Conservation (phyloP, 805 yeast species). For the Spathaspora boniae region DNA sequence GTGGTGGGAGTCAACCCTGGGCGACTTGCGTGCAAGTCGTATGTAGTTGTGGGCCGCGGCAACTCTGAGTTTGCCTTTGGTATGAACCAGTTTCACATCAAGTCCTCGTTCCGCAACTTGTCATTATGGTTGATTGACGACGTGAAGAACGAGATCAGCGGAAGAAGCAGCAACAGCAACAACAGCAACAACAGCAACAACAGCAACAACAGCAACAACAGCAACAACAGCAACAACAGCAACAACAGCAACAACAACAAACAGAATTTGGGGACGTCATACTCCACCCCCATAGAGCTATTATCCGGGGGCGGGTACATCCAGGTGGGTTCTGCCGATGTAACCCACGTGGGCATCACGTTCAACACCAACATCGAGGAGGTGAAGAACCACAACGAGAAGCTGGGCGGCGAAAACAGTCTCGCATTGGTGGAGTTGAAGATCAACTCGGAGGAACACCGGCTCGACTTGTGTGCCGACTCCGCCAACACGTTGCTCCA, state of each 20-base stretch:
- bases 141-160: constrained; percentile 9
- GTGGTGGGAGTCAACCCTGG: constrained; percentile 64
- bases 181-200: not conserved
- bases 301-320: constrained; percentile 50
- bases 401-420: constrained; percentile 18
- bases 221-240: not conserved
- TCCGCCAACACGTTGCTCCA: constrained; percentile 72
- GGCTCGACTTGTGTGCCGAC: constrained; percentile 73
- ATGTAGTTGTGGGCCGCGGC: constrained; percentile 52
- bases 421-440: constrained; percentile 40
- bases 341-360: constrained; percentile 34
- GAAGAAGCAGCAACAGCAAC: not conserved
- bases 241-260: not conserved
- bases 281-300: constrained; percentile 32
- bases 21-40: constrained; percentile 50
- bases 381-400: constrained; percentile 14
- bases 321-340: constrained; percentile 45
- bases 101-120: constrained; percentile 47
- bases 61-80: constrained; percentile 45
- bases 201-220: not conserved
- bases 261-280: not conserved
- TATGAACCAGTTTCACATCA: constrained; percentile 28
- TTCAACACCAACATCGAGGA: constrained; percentile 22
- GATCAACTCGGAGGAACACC: constrained; percentile 45
- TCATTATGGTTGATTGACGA: constrained; percentile 67